phyloP scores from a whole-genome alignment of 2,329 filamentous ascomycete species.

The Fusarium luffae region DNA sequence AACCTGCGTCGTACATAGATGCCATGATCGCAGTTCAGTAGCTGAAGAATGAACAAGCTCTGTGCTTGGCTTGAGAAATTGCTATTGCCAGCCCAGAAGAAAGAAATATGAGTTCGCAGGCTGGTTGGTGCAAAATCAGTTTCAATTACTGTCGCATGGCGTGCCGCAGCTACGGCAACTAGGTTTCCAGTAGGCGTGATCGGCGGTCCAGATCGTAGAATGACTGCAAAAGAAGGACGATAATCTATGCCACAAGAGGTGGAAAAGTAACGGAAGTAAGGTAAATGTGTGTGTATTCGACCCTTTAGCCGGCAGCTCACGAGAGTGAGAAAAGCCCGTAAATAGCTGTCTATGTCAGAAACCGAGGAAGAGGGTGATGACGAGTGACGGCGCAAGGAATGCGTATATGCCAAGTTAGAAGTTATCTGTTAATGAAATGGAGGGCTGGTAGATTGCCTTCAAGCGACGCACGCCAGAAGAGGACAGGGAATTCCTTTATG shows the following conservation, averaged over 20 bases:
- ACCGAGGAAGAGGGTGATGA: conserved; percentile 8
- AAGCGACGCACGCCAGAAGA: conserved; percentile 19
- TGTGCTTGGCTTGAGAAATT: conserved; percentile 1
- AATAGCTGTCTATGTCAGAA: conserved; percentile 6
- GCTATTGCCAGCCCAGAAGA: conserved; percentile 3
- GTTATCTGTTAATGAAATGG: not conserved
- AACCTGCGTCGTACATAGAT: conserved; percentile 57
- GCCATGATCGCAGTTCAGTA: conserved; percentile 55
- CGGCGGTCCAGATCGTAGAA: conserved; percentile 34
- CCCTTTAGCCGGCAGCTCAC: conserved; percentile 10
- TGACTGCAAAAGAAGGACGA: conserved; percentile 25
- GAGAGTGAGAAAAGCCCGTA: conserved; percentile 3
- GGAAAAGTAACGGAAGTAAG: not conserved
- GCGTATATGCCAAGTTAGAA: conserved; percentile 1
- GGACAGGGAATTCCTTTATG: conserved; percentile 43
- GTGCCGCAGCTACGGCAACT: conserved; percentile 39
- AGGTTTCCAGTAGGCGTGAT: conserved; percentile 40
- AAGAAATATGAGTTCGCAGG: conserved; percentile 1
- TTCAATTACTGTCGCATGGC: conserved; percentile 45
- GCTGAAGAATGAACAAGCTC: conserved; percentile 1
- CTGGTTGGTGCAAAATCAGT: conserved; percentile 33
- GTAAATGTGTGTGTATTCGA: not conserved
- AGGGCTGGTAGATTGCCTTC: conserved; percentile 9
- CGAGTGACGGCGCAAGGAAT: conserved; percentile 8
- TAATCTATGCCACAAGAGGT: conserved; percentile 12